Conservation (phyloP, 805 yeast species). For the Priceomyces castillae region DNA sequence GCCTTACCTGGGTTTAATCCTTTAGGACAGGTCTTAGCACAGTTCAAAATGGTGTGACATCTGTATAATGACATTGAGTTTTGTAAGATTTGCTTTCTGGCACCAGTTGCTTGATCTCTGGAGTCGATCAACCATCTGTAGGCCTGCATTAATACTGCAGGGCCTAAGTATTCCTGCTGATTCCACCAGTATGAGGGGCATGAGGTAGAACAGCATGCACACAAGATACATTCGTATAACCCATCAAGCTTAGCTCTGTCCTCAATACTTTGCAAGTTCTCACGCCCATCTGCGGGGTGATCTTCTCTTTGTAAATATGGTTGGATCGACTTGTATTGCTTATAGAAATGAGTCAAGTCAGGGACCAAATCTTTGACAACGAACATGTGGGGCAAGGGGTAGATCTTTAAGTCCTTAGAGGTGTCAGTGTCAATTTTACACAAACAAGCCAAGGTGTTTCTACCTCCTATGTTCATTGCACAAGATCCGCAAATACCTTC, state of each 20-base stretch:
- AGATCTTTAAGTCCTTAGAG: slow-evolving; percentile 75
- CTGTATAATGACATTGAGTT: slow-evolving; percentile 97
- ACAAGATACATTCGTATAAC: slow-evolving; percentile 92
- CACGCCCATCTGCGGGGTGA: slow-evolving; percentile 86
- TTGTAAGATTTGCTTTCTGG: slow-evolving; percentile 86
- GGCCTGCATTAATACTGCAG: slow-evolving; percentile 98
- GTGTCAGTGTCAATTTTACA: slow-evolving; percentile 87
- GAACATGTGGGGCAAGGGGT: slow-evolving; percentile 98
- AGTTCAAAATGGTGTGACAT: slow-evolving; percentile 99
- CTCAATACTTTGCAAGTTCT: slow-evolving; percentile 83
- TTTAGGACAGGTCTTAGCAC: slow-evolving; percentile 97
- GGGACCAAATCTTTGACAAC: slow-evolving; percentile 97
- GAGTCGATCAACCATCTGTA: slow-evolving; percentile 98
- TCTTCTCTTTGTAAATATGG: slow-evolving; percentile 87
- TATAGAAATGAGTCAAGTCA: slow-evolving; percentile 94
- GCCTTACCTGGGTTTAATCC: slow-evolving; percentile 98
- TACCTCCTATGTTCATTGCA: slow-evolving; percentile 99
- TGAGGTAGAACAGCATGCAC: slow-evolving; percentile 98
- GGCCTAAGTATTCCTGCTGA: slow-evolving; percentile 97
- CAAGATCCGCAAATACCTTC: slow-evolving; percentile 99
- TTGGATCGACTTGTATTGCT: slow-evolving; percentile 97
- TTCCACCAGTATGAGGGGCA: slow-evolving; percentile 99
- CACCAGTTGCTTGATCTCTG: slow-evolving; percentile 83
- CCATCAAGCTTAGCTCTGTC: slow-evolving; percentile 98
- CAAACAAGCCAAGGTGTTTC: slow-evolving; percentile 94